These are phyloP conservation scores for Fraxinus angustifolia DNA, from an alignment of 305 asterid genomes.

Conservation along the genomic window DNA sequence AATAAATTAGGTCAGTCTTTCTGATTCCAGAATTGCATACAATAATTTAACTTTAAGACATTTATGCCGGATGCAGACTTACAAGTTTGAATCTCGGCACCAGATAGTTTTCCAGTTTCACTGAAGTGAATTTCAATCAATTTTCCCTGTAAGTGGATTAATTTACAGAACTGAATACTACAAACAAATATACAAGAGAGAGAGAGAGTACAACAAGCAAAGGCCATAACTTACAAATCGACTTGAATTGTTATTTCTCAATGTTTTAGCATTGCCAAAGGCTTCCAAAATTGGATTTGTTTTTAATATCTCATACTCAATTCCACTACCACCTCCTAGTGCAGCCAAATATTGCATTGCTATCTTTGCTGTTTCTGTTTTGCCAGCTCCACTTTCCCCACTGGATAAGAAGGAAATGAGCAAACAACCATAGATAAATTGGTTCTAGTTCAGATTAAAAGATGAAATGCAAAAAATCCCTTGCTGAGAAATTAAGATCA, in stretches of 20 bases:
- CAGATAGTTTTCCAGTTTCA: slow-evolving; percentile 95
- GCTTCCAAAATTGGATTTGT: slow-evolving; percentile 97
- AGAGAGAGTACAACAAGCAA: not conserved
- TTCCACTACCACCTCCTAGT: slow-evolving; percentile 96
- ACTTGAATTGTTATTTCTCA: slow-evolving; percentile 94
- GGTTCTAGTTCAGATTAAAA: not conserved
- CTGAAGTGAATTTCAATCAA: slow-evolving; percentile 96
- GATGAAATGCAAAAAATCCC: not conserved
- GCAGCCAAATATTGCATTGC: slow-evolving; percentile 99
- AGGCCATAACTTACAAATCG: slow-evolving; percentile 60
- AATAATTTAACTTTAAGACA: slow-evolving; percentile 18
- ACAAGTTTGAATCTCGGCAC: slow-evolving; percentile 94
- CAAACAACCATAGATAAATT: slow-evolving; percentile 21
- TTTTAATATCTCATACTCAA: slow-evolving; percentile 88
- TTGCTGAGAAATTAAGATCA: not conserved
- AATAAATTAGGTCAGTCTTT: slow-evolving; percentile 21
- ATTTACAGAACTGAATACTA: slow-evolving; percentile 17
- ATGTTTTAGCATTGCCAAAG: slow-evolving; percentile 95
- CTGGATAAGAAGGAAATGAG: slow-evolving; percentile 38
- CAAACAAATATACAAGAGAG: slow-evolving; percentile 3
- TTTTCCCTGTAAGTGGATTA: slow-evolving; percentile 63
- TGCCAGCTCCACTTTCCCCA: slow-evolving; percentile 99
- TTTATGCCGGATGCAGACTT: slow-evolving; percentile 34
- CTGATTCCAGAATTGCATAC: slow-evolving; percentile 10
- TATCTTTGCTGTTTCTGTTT: slow-evolving; percentile 97